Base-by-base conservation (phyloP, 768 basidiomycete species). In the Lentinula aciculospora region DNA sequence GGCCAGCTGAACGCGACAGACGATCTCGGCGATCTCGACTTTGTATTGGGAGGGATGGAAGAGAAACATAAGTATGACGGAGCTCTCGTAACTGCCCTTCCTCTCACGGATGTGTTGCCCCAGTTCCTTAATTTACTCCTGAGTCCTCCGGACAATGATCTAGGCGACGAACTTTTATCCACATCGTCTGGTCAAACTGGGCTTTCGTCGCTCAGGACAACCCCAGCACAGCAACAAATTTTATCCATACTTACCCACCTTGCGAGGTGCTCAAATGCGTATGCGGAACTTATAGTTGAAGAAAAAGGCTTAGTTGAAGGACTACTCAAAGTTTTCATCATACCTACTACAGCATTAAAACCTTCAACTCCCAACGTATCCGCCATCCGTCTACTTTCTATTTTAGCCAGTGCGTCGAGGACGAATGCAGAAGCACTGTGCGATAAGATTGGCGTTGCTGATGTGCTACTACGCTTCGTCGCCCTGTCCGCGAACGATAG, bases 391-490 rank as follows among this genome's bases (percentile, higher is more conserved):
- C 64, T 90, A 21, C 71, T 94, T 19, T 73, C 66, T 12, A 76
- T 75, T 0, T 75, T 94, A 28, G 83, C 83, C 0, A 68, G 70
- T 2, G 81, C 89, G 1, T 90, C 91, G 0, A 82, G 93, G n/a
- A 63, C 72, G 1, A 87, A 83, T 58, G 93, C 94, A 0, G 69
- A 69, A 9, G 72, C 28, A 17, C 44, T 56, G n/a, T 56, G 40
- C 25, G 13, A 32, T 9, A 23, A n/a, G 28, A 46, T 56, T 15
- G 29, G 40, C 8, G 54, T 28, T 27, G 39, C 28, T 1, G 87
- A 90, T 62, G 74, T 84, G 0, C 78, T 91, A 1, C 74, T 96
- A 44, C 83, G 89, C 23, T 96, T 91, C 65, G 66, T 92, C 47
- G 58, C 48, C 75, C 84, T 0, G 72, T 76, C 50, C 75, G 82